Conservation (phyloP, 768 basidiomycete species). For the Amanita exitialis region DNA sequence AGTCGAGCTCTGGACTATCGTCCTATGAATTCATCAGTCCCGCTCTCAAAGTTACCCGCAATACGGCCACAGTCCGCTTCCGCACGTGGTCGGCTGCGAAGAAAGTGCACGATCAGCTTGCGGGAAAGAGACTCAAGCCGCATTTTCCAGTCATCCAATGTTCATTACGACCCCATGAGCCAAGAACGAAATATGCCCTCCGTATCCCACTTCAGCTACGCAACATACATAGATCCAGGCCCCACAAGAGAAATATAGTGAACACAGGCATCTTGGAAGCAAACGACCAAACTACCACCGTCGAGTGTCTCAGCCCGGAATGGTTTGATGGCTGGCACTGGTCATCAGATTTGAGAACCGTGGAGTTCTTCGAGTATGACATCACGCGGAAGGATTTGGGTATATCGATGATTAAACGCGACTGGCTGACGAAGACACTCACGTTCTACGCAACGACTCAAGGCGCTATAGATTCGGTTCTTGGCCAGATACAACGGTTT, state of each 20-base stretch:
- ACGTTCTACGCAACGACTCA: not conserved
- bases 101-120: slow-evolving; percentile 24
- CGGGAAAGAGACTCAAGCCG: slow-evolving; percentile 18
- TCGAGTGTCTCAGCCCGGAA: not conserved
- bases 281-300: not conserved
- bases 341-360: not conserved
- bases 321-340: not conserved
- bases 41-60: not conserved
- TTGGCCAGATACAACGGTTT: not conserved
- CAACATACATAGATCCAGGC: slow-evolving; percentile 24
- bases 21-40: not conserved
- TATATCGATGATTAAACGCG: not conserved
- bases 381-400: not conserved
- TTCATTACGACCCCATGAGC: slow-evolving; percentile 29
- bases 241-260: not conserved
- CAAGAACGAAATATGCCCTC: slow-evolving; percentile 32
- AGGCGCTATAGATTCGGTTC: not conserved
- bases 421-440: not conserved
- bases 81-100: slow-evolving; percentile 38
- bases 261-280: not conserved
- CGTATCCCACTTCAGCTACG: slow-evolving; percentile 38
- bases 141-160: slow-evolving; percentile 25
- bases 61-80: slow-evolving; percentile 32
- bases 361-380: not conserved
- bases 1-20: not conserved